Evolutionary conservation across 805 yeast species (phyloP).

Genomic region (Ogataea parapolymorpha): DNA sequence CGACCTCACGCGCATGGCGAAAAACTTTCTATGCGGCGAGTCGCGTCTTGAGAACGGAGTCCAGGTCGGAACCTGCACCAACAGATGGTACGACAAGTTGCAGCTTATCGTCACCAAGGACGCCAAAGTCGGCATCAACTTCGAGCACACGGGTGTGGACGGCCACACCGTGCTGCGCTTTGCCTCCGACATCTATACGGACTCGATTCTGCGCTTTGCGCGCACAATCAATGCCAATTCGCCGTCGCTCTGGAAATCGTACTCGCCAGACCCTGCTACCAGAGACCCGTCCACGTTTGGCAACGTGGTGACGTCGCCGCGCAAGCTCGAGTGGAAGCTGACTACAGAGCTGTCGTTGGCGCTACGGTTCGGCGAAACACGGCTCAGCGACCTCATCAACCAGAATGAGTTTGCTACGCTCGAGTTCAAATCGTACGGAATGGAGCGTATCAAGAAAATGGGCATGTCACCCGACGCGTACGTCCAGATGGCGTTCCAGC

Average conservation of each 20-base stretch:
- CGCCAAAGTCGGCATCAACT: conserved; percentile 90
- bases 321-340: conserved; percentile 85
- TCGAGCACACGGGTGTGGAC: conserved; percentile 93
- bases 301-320: conserved; percentile 63
- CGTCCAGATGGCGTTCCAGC: conserved; percentile 90
- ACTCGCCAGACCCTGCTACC: conserved; percentile 45
- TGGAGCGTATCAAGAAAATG: conserved; percentile 74
- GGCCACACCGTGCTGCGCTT: conserved; percentile 90
- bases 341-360: conserved; percentile 76
- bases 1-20: conserved; percentile 62
- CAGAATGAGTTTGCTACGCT: conserved; percentile 84
- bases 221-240: conserved; percentile 72
- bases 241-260: conserved; percentile 65
- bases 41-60: conserved; percentile 77
- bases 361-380: conserved; percentile 85
- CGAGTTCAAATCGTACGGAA: conserved; percentile 71
- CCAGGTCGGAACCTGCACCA: conserved; percentile 91
- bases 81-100: conserved; percentile 87
- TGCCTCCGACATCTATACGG: conserved; percentile 89
- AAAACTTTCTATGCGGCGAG: conserved; percentile 86
- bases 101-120: conserved; percentile 84
- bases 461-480: conserved; percentile 93
- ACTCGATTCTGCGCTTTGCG: conserved; percentile 84
- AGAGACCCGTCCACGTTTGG: conserved; percentile 42
- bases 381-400: conserved; percentile 80